Conservation (phyloP, 176 grass and related monocot species). For the Triticum aestivum region DNA sequence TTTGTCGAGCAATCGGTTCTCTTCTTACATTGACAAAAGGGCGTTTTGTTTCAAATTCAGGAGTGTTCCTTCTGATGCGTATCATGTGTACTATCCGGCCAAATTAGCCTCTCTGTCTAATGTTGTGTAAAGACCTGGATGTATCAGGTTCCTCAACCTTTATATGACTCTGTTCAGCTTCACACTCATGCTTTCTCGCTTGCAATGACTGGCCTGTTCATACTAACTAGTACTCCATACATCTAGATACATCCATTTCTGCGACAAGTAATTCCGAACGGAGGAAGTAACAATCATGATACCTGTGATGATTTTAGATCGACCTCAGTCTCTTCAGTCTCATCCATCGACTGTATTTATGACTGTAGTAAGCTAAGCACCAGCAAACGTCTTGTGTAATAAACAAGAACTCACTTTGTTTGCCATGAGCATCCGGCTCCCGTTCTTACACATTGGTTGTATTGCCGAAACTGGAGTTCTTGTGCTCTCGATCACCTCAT, state of each 20-base stretch:
- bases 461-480: not conserved
- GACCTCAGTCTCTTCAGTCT: not conserved
- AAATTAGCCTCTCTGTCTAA: too few relatives aligned
- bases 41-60: not conserved
- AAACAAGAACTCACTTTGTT: not conserved
- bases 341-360: not conserved
- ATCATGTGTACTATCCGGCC: too few relatives aligned
- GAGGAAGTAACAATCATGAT: too few relatives aligned
- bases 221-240: too few relatives aligned
- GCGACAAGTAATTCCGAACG: too few relatives aligned
- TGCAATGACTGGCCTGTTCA: too few relatives aligned
- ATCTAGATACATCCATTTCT: too few relatives aligned
- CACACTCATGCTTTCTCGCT: too few relatives aligned
- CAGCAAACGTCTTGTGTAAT: not conserved
- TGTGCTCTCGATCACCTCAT: not conserved
- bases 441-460: not conserved
- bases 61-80: too few relatives aligned
- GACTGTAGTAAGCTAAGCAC: not conserved
- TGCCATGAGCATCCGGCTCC: not conserved
- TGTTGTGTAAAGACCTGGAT: too few relatives aligned
- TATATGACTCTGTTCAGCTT: too few relatives aligned
- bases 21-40: not conserved
- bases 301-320: not conserved
- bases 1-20: not conserved
- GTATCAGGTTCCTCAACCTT: too few relatives aligned